A percentile compares a stretch with the other conserved stretches of the same genome.
Conservation (phyloP, 176 grass and related monocot species). For the Pharus latifolius region DNA sequence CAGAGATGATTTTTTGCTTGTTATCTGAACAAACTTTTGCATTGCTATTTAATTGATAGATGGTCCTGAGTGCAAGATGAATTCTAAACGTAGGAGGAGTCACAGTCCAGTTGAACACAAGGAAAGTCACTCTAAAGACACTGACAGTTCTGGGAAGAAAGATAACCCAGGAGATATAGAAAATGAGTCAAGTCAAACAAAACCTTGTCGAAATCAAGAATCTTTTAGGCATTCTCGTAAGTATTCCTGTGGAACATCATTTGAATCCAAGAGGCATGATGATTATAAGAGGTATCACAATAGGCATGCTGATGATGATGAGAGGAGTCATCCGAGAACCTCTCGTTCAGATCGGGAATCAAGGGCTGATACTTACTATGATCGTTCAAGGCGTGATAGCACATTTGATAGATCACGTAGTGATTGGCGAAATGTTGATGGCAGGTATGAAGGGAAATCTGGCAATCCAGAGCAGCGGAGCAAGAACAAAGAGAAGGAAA, state of each 20-base stretch:
- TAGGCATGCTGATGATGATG: constrained; percentile 43
- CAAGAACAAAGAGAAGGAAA: constrained; percentile 50
- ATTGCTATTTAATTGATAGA: constrained; percentile 14
- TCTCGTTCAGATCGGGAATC: constrained; percentile 40
- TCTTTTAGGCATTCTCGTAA: constrained; percentile 39
- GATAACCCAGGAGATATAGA: constrained; percentile 29
- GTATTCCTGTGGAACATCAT: constrained; percentile 35
- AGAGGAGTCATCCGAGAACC: constrained; percentile 42
- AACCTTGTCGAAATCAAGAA: constrained; percentile 40
- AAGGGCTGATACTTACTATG: constrained; percentile 32
- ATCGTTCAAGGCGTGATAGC: constrained; percentile 24
- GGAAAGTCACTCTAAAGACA: constrained; percentile 26
- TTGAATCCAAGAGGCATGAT: constrained; percentile 52
- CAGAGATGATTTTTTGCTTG: not conserved
- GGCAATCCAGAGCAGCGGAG: constrained; percentile 26
- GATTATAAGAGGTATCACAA: constrained; percentile 57
- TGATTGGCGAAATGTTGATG: constrained; percentile 29
- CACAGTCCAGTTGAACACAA: constrained; percentile 41
- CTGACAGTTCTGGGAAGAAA: constrained; percentile 28
- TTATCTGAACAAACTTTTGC: not conserved
- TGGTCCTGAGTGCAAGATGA: constrained; percentile 12
- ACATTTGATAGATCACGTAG: constrained; percentile 35
- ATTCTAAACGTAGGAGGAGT: constrained; percentile 37
- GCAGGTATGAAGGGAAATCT: constrained; percentile 26
- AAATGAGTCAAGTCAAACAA: constrained; percentile 8